Percentiles rank a stretch among this genome's conserved stretches.
These are phyloP conservation scores for Penicillium egyptiacum DNA, from an alignment of 495 filamentous ascomycete species.

Conservation along the genomic window DNA sequence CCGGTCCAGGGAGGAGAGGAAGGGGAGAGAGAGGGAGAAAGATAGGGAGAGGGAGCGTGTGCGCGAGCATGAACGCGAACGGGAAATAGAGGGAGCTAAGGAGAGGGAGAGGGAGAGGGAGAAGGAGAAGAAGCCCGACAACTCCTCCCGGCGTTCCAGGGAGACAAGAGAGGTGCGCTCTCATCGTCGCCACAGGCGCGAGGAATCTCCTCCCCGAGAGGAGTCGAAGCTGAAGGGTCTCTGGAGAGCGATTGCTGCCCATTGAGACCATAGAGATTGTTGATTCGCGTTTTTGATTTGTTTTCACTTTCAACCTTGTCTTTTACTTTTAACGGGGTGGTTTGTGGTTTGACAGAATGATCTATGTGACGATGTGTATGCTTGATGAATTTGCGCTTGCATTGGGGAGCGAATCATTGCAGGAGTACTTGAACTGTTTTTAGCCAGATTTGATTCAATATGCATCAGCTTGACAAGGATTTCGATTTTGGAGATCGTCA, in stretches of 20 bases:
- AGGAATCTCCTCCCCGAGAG: constrained; percentile 34
- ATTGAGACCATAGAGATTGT: constrained; percentile 23
- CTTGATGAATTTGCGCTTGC: constrained; percentile 18
- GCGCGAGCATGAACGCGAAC: constrained; percentile 12
- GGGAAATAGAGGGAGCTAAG: constrained; percentile 16
- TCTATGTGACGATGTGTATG: constrained; percentile 13
- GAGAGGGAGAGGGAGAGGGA: constrained; percentile 21
- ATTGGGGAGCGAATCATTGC: constrained; percentile 33
- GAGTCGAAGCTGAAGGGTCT: constrained; percentile 41
- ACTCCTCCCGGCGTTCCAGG: constrained; percentile 22
- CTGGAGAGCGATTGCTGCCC: constrained; percentile 38
- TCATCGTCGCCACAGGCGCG: constrained; percentile 36
- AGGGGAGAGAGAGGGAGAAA: neutral
- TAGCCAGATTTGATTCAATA: constrained; percentile 8
- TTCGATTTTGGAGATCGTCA: neutral
- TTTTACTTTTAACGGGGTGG: constrained; percentile 14
- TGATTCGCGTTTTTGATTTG: constrained; percentile 1
- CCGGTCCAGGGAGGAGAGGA: constrained; percentile 15
- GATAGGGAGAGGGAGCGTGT: constrained; percentile 7
- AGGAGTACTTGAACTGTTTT: constrained; percentile 22
- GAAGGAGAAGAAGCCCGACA: constrained; percentile 24
- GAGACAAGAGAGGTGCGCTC: constrained; percentile 21
- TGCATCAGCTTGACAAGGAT: constrained; percentile 3
- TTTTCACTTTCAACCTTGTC: constrained; percentile 18
- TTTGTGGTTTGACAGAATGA: constrained; percentile 12